Evolutionary conservation across 148 eudicot genomes (phyloP).

Genomic region (Diospyros lotus): DNA sequence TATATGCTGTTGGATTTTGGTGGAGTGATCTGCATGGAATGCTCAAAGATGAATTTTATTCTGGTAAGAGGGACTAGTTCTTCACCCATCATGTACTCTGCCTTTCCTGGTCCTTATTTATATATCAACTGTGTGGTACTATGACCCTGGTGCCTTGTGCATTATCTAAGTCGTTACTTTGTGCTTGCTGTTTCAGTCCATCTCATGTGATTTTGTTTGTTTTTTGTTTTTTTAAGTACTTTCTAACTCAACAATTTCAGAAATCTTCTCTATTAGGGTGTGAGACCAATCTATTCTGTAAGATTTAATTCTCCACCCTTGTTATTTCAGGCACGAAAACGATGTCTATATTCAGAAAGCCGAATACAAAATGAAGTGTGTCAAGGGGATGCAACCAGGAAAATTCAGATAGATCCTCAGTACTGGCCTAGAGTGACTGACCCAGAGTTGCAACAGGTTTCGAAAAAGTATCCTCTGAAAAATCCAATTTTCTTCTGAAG

Average conservation of each 20-base stretch:
- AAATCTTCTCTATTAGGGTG: not conserved
- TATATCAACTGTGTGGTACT: not conserved
- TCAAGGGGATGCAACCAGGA: slow-evolving; percentile 15
- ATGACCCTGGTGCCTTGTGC: not conserved
- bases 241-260: not conserved
- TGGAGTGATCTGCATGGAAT: slow-evolving; percentile 42
- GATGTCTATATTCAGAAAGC: slow-evolving; percentile 26
- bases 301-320: not conserved
- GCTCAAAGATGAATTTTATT: slow-evolving; percentile 31
- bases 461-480: slow-evolving; percentile 28
- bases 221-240: not conserved
- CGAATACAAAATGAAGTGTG: slow-evolving; percentile 12
- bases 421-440: slow-evolving; percentile 26
- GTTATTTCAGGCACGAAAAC: slow-evolving; percentile 35
- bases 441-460: slow-evolving; percentile 19
- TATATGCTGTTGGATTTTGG: slow-evolving; percentile 43
- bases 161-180: not conserved
- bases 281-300: not conserved
- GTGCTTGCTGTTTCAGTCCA: not conserved
- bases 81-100: not conserved
- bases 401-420: slow-evolving; percentile 20
- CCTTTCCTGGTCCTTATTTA: not conserved
- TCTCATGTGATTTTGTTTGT: too few relatives aligned
- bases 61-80: slow-evolving; percentile 16
- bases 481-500: not conserved